Evolutionary conservation across 2,329 filamentous ascomycete genomes (phyloP).

Genomic region (Fusarium pseudocircinatum): DNA sequence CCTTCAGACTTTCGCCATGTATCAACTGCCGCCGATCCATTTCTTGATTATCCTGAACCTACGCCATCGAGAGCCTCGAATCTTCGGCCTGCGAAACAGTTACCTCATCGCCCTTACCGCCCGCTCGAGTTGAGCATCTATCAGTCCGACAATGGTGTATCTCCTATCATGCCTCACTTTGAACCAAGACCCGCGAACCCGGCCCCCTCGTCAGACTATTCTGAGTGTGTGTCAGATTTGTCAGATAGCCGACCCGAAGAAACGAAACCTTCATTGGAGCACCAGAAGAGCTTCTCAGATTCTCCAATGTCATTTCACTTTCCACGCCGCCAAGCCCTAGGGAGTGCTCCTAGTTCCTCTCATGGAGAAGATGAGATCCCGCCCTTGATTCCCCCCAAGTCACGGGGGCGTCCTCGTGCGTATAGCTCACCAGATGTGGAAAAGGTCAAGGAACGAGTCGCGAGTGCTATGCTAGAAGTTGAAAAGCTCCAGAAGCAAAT

Average conservation of each 20-base stretch:
- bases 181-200: constrained; percentile 51
- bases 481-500: constrained; percentile 68
- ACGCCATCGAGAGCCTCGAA: constrained; percentile 36
- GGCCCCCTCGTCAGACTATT: constrained; percentile 48
- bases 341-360: constrained; percentile 35
- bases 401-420: constrained; percentile 52
- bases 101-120: constrained; percentile 54
- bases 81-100: constrained; percentile 36
- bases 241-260: constrained; percentile 34
- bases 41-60: constrained; percentile 40
- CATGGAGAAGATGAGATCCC: constrained; percentile 43
- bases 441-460: constrained; percentile 64
- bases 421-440: constrained; percentile 60
- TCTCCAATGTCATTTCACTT: constrained; percentile 64
- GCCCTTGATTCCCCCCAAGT: constrained; percentile 55
- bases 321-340: constrained; percentile 55
- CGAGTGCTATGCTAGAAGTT: constrained; percentile 66
- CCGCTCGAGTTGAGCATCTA: constrained; percentile 68
- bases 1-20: constrained; percentile 70
- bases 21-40: constrained; percentile 57
- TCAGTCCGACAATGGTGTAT: constrained; percentile 54
- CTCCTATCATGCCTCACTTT: constrained; percentile 66
- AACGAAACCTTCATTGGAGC: constrained; percentile 45
- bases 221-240: constrained; percentile 46
- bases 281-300: constrained; percentile 58